These are phyloP conservation scores for Bacterosira constricta DNA, from an alignment of 108 stramenopile species.

Conservation along the genomic window DNA sequence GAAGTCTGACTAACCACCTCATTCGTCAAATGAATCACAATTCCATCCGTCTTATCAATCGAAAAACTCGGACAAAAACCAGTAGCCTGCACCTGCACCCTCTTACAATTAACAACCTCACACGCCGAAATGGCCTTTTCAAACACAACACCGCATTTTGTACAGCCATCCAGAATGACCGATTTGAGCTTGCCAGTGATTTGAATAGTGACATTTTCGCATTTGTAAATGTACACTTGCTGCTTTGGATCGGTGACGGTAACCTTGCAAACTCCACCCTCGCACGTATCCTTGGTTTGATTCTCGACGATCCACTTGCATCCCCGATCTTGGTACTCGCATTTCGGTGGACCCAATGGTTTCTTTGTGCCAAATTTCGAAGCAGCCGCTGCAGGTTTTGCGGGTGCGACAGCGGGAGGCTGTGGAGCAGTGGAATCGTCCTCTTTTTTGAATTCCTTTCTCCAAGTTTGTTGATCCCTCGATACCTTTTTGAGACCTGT, in stretches of 20 bases:
- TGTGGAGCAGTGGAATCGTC: slow-evolving; percentile 5
- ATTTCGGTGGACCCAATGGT: slow-evolving; percentile 77
- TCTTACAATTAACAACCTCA: slow-evolving; percentile 95
- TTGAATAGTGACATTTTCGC: slow-evolving; percentile 88
- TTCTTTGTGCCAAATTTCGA: slow-evolving; percentile 52
- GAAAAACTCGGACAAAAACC: slow-evolving; percentile 90
- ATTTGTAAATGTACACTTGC: slow-evolving; percentile 89
- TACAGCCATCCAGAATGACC: slow-evolving; percentile 88
- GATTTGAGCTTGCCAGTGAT: slow-evolving; percentile 95
- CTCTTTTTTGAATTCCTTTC: slow-evolving; percentile 86
- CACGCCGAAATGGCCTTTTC: slow-evolving; percentile 88
- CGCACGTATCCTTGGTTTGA: slow-evolving; percentile 80
- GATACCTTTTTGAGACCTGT: slow-evolving; percentile 93
- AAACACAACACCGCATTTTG: slow-evolving; percentile 82
- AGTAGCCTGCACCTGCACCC: slow-evolving; percentile 81
- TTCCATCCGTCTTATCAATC: slow-evolving; percentile 98
- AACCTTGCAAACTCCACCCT: slow-evolving; percentile 75
- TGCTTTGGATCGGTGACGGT: slow-evolving; percentile 89
- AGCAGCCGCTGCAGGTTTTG: neutral
- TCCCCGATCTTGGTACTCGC: slow-evolving; percentile 88
- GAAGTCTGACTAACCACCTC: slow-evolving; percentile 65
- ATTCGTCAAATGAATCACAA: slow-evolving; percentile 84
- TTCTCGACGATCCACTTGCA: slow-evolving; percentile 95
- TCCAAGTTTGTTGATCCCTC: slow-evolving; percentile 95
- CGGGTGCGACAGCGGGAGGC: slow-evolving; percentile 7